These are phyloP conservation scores for Diospyros kaki DNA, from an alignment of 148 eudicot genomes.

Conservation along the genomic window DNA sequence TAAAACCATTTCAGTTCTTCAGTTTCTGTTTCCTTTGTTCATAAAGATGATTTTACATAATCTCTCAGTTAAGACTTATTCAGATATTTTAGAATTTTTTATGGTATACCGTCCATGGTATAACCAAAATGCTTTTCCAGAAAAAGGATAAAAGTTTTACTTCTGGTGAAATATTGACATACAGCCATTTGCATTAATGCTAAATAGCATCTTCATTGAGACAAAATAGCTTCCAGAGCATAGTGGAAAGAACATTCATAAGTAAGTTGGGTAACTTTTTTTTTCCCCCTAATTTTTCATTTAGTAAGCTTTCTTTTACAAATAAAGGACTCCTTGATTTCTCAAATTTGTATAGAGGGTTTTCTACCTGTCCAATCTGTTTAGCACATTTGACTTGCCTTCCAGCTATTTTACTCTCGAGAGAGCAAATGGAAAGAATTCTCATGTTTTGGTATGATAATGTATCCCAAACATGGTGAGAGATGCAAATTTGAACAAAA, in stretches of 20 bases:
- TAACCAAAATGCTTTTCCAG: too few species aligned
- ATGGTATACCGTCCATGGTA: too few species aligned
- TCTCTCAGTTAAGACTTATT: background rate
- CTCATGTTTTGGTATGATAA: background rate
- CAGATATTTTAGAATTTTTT: slow-evolving; percentile 8
- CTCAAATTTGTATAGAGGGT: background rate
- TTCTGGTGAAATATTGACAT: background rate
- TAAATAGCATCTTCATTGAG: background rate
- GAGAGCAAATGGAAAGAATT: slow-evolving; percentile 10
- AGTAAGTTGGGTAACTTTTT: background rate
- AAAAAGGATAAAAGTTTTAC: background rate
- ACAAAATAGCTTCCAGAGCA: slow-evolving; percentile 8
- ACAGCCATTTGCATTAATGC: background rate
- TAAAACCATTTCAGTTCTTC: slow-evolving; percentile 1
- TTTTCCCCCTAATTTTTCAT: background rate
- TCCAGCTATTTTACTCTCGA: slow-evolving; percentile 6
- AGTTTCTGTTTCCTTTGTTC: background rate
- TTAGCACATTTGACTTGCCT: background rate
- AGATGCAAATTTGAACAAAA: background rate
- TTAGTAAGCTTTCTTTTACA: slow-evolving; percentile 4
- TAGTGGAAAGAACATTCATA: background rate
- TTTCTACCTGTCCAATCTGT: background rate
- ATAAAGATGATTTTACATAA: background rate
- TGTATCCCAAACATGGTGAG: background rate
- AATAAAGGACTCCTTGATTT: background rate